These are phyloP conservation scores for Exophiala aquamarina DNA, from an alignment of 2,329 filamentous ascomycete genomes.

Conservation along the genomic window DNA sequence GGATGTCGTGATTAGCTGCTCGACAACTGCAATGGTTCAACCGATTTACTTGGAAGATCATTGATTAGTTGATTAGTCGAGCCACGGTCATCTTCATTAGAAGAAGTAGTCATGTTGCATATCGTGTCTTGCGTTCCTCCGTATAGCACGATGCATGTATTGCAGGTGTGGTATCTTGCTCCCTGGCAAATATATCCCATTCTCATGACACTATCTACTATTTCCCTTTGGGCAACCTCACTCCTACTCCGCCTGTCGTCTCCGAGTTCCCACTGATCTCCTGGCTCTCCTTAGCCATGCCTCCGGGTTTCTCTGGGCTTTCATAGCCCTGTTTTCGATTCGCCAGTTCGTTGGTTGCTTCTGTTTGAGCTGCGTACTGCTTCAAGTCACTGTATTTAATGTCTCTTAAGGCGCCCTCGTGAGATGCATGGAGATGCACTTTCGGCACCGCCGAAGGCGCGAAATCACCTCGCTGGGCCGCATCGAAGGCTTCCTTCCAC, in stretches of 20 bases:
- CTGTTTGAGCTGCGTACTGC: slow-evolving; percentile 31
- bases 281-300: slow-evolving; percentile 10
- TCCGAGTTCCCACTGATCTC: slow-evolving; percentile 15
- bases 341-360: slow-evolving; percentile 17
- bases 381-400: slow-evolving; percentile 36
- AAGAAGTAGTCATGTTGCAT: too few relatives aligned
- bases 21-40: too few relatives aligned
- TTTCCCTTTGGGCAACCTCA: not conserved
- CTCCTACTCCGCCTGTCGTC: slow-evolving; percentile 10
- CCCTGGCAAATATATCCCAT: too few relatives aligned
- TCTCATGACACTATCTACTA: too few relatives aligned
- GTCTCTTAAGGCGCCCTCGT: slow-evolving; percentile 36
- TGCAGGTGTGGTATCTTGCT: too few relatives aligned
- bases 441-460: slow-evolving; percentile 23
- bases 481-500: slow-evolving; percentile 62
- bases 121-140: too few relatives aligned
- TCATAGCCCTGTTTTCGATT: slow-evolving; percentile 11
- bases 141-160: too few relatives aligned
- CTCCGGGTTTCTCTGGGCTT: slow-evolving; percentile 8
- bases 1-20: too few relatives aligned
- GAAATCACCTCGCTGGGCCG: slow-evolving; percentile 45
- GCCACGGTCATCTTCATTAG: too few relatives aligned
- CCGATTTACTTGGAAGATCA: too few relatives aligned
- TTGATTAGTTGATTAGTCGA: too few relatives aligned
- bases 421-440: slow-evolving; percentile 38